These are phyloP conservation scores for Stemphylium vesicarium DNA, from an alignment of 2,329 filamentous ascomycete genomes.

Conservation along the genomic window DNA sequence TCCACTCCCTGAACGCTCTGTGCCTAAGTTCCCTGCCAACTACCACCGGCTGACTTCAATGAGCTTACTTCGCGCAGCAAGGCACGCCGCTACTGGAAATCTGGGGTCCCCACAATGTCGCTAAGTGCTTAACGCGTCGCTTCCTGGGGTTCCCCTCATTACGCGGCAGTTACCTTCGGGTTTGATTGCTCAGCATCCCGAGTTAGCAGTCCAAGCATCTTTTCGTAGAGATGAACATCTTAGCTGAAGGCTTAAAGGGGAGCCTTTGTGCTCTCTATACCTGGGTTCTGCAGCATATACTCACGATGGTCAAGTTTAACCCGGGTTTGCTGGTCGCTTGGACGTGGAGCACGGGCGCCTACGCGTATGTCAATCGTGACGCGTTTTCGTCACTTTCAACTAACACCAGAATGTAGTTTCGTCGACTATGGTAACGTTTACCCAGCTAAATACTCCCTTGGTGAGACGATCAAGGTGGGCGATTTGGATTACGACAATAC, in stretches of 20 bases:
- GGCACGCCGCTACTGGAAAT: not conserved
- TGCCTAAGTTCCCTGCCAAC: not conserved
- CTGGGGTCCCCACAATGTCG: not conserved
- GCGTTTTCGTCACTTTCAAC: not conserved
- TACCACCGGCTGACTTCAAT: not conserved
- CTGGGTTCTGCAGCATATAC: not conserved
- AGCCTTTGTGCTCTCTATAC: not conserved
- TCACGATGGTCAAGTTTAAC: not conserved
- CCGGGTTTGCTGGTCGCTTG: not conserved
- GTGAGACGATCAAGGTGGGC: not conserved
- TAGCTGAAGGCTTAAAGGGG: not conserved
- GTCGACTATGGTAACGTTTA: constrained; percentile 5
- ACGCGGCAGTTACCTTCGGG: not conserved
- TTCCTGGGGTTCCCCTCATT: not conserved
- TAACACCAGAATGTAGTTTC: not conserved
- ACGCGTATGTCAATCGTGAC: not conserved
- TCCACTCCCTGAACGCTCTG: no score
- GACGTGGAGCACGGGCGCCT: not conserved
- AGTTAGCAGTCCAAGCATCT: not conserved
- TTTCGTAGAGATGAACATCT: not conserved
- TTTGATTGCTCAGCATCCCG: not conserved
- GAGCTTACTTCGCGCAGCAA: not conserved
- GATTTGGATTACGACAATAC: not conserved
- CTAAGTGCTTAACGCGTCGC: not conserved
- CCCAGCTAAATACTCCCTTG: not conserved